Base-by-base conservation (phyloP, 768 basidiomycete species). In the Mycena rebaudengoi region DNA sequence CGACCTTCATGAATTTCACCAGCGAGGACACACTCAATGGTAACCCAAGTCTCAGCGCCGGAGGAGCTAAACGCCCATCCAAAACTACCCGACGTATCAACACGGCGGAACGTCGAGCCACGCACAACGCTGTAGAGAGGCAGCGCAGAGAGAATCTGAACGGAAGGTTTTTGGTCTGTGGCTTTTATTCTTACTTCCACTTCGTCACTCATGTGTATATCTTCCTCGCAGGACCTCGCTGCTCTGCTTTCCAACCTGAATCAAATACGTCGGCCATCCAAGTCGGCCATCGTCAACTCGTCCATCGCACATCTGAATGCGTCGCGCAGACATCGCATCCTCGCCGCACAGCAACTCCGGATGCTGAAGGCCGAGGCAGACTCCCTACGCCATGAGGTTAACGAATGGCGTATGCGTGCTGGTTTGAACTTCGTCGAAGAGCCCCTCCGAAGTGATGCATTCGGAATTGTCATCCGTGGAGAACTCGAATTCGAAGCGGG, bases 281-380 rank as follows among this genome's bases (percentile, higher is more conserved):
- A 99, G 79, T 94, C 94, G 5, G 91, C 93, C 64, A 98, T 99
- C 76, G 96, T 99, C 77, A 98, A 98, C 78, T 95, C 92, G 32
- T 93, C 91, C 44, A 98, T 98, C 75, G 89, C 94, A 1, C 92
- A 95, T 72, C 88, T 96, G 64, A 90, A 92, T 71, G 86, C 91
- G 21, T 91, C 92, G 39, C 88, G 94, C 49, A 86, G 93, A 41
- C 91, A 95, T 72, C 89, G 94, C 49, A 79, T 90, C 20, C 83
- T 95, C 65, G 94, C 95, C 16, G 86, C 93, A 10, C 87, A 90
- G 65, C 92, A 96, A 74, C 84, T 98, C 32, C 90, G 95, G 50
- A 73, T 86, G 51, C 76, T 96, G 71, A 92, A 92, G 72, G 77
- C 83, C 69, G 95, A 98, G 78, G 82, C 92, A 21, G 94, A 97